Conservation (phyloP, 225 moss, liverwort and hornwort species). For the Pseudoscleropodium purum region DNA sequence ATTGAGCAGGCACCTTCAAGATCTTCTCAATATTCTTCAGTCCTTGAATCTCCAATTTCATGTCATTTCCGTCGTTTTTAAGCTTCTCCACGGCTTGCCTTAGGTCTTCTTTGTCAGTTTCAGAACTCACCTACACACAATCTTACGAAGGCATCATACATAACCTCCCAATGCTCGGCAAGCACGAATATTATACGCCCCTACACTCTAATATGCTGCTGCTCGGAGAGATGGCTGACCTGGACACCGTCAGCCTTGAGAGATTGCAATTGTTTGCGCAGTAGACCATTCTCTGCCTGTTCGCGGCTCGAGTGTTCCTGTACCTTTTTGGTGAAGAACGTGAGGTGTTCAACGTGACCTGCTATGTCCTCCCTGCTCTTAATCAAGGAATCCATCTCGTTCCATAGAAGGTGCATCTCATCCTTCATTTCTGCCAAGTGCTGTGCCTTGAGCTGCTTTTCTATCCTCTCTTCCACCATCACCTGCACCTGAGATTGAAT, state of each 20-base stretch:
- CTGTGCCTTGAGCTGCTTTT: not conserved
- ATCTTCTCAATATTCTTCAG: not conserved
- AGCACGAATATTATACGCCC: not conserved
- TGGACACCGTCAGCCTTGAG: not conserved
- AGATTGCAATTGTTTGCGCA: not conserved
- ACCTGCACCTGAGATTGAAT: not conserved
- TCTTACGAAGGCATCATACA: not conserved
- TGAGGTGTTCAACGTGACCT: not conserved
- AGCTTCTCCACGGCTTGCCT: not conserved
- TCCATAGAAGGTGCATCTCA: not conserved
- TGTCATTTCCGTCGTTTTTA: not conserved
- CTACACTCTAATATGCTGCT: too few species aligned
- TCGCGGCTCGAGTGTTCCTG: not conserved
- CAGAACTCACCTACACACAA: not conserved
- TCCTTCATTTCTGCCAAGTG: not conserved
- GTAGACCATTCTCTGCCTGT: not conserved
- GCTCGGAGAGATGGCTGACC: not conserved
- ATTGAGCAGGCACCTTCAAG: not conserved
- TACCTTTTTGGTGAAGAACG: not conserved
- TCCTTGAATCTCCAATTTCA: not conserved
- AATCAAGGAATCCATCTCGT: not conserved
- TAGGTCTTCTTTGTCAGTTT: not conserved
- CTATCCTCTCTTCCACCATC: not conserved
- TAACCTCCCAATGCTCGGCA: not conserved
- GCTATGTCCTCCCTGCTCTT: not conserved